Percentiles rank a stretch among this genome's conserved stretches.
These are phyloP conservation scores for Globisporangium lucens DNA, from an alignment of 352 stramenopile species.

Conservation along the genomic window DNA sequence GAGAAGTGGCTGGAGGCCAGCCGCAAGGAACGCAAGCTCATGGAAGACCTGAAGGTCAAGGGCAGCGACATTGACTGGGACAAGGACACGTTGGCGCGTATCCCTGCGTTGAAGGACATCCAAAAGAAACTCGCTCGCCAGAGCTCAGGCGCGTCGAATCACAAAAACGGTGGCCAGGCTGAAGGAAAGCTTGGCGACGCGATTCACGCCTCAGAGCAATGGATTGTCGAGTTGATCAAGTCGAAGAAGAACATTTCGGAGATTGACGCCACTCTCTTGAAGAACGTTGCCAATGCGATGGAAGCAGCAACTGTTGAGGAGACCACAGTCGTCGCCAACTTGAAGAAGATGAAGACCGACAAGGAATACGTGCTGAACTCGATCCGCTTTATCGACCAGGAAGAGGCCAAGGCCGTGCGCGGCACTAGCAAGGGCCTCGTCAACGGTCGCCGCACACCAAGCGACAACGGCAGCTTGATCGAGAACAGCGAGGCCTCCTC, in stretches of 20 bases:
- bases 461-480: constrained; percentile 51
- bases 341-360: constrained; percentile 87
- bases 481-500: constrained; percentile 30
- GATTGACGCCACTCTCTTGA: constrained; percentile 68
- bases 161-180: constrained; percentile 32
- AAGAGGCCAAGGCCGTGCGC: constrained; percentile 86
- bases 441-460: constrained; percentile 6
- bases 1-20: constrained; percentile 82
- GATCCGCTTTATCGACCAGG: constrained; percentile 87
- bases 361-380: constrained; percentile 90
- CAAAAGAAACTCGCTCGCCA: constrained; percentile 76
- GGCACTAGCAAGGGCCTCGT: constrained; percentile 65
- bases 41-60: constrained; percentile 80
- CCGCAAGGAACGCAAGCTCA: constrained; percentile 86
- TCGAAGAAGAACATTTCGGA: constrained; percentile 85
- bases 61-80: constrained; percentile 86
- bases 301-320: constrained; percentile 60
- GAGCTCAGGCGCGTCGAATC: constrained; percentile 28
- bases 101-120: constrained; percentile 82
- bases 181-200: constrained; percentile 57
- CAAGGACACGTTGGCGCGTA: constrained; percentile 79
- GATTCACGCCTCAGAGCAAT: constrained; percentile 82
- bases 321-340: constrained; percentile 49
- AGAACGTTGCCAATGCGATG: constrained; percentile 53
- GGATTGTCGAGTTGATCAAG: constrained; percentile 85